Evolutionary conservation across 1,139 yeast genomes (phyloP), one percentile per base, ranked within the genome.

Genomic region (Insectozyma bohioensis): DNA sequence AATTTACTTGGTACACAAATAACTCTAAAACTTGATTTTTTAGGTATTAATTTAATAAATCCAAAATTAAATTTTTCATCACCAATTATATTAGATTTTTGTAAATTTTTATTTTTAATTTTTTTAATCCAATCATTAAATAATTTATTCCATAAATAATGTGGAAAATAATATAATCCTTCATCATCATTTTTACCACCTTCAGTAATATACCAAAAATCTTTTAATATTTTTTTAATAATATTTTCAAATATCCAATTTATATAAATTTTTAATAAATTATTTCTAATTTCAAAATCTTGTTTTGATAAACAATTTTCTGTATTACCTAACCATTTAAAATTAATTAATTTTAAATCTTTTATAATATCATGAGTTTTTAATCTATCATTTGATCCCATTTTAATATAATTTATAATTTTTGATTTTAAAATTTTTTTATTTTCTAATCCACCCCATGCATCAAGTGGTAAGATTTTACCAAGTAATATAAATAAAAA

Each of bases 141-240:
- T 5, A 79, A 49, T 9, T 36, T 36, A 6, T 47, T 48, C 96
- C 97, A 90, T 1, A 61, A 54, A 17, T 59, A 63, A 33, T 80
- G 88, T 10, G 82, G 71, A 48, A 73, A 86, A 50, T 67, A 86
- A 1, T 67, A 39, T 6, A 53, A 33, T 11, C 27, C 28, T 2
- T 42, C 24, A 19, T 35, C 40, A 14, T 37, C 40, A 5, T 38
- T 16, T 59, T 72, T 67, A 2, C 80, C 65, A 0, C 71, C 54
- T 34, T 79, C 82, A 0, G 92, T 78, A 3, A 83, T 78, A 49
- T 84, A 82, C 67, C 90, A 90, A 47, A 75, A 78, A 0, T 71
- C 55, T 0, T 63, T 54, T 0, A 85, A 43, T 1, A 86, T 43
- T 10, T 64, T 66, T 6, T 72, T 63, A 1, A 86, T 42, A 33